Conservation (phyloP, 2,329 filamentous ascomycete genomes). For the Knufia petricola region DNA sequence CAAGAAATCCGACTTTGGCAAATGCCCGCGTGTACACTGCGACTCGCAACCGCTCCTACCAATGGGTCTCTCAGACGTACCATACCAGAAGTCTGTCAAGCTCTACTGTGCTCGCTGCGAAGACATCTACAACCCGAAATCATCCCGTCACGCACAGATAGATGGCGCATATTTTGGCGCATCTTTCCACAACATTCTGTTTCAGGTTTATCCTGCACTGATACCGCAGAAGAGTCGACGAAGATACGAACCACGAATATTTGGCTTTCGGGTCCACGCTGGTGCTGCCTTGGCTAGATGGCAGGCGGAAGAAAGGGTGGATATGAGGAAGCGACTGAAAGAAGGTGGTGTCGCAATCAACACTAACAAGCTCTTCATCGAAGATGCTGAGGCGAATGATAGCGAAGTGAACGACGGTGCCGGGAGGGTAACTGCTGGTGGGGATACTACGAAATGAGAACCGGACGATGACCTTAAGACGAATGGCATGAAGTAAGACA, state of each 20-base stretch:
- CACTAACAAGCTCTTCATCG: constrained; percentile 17
- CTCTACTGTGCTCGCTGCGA: constrained; percentile 96
- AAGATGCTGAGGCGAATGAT: constrained; percentile 21
- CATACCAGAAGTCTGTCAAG: constrained; percentile 83
- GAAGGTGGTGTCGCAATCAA: constrained; percentile 52
- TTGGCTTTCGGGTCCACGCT: constrained; percentile 92
- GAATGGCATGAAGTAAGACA: not conserved
- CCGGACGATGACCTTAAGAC: not conserved
- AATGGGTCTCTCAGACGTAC: constrained; percentile 84
- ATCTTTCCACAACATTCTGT: constrained; percentile 97
- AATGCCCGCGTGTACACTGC: constrained; percentile 94
- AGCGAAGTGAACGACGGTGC: constrained; percentile 10
- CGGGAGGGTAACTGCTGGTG: not conserved
- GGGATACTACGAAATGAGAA: not conserved
- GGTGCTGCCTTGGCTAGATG: constrained; percentile 79
- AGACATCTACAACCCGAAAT: constrained; percentile 98
- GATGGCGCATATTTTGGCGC: constrained; percentile 98
- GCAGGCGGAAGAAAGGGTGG: constrained; percentile 73
- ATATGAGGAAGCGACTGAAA: constrained; percentile 70
- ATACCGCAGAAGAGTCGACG: constrained; percentile 76
- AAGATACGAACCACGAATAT: constrained; percentile 81
- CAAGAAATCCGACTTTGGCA: constrained; percentile 95
- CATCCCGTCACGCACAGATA: constrained; percentile 85
- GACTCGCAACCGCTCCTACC: constrained; percentile 86
- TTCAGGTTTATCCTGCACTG: constrained; percentile 91